These are phyloP conservation scores for Candida coquimbonensis DNA, from an alignment of 805 yeast species.

Conservation along the genomic window DNA sequence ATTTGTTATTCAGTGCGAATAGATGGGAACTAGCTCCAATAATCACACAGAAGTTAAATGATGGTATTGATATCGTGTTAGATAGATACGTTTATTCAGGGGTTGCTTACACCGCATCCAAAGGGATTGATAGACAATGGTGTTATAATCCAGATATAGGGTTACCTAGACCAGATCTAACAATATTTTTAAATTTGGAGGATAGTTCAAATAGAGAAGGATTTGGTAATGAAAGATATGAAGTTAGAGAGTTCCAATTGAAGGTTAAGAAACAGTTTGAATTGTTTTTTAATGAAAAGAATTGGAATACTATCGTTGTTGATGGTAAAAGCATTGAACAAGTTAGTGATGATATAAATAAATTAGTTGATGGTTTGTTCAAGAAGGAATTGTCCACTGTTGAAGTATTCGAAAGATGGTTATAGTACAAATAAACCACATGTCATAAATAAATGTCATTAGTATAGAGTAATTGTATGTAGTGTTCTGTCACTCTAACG, in stretches of 20 bases:
- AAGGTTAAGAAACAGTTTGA: slow-evolving; percentile 59
- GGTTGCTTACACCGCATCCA: slow-evolving; percentile 85
- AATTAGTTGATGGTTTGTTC: slow-evolving; percentile 10
- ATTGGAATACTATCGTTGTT: slow-evolving; percentile 50
- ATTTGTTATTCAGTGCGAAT: slow-evolving; percentile 84
- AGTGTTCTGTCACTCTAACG: slow-evolving; percentile 36
- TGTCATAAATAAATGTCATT: not conserved
- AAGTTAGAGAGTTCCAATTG: slow-evolving; percentile 64
- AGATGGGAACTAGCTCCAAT: slow-evolving; percentile 74
- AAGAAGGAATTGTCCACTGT: not conserved
- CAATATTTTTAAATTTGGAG: slow-evolving; percentile 64
- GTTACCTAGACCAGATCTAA: slow-evolving; percentile 78
- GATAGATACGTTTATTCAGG: slow-evolving; percentile 94
- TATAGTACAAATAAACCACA: too few relatives aligned
- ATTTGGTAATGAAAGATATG: slow-evolving; percentile 94
- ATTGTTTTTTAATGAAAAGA: slow-evolving; percentile 30
- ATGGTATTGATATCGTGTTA: slow-evolving; percentile 57
- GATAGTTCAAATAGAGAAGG: slow-evolving; percentile 53
- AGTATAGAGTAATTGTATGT: not conserved
- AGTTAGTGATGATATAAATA: slow-evolving; percentile 45
- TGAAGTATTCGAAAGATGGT: not conserved
- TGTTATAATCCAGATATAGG: slow-evolving; percentile 77
- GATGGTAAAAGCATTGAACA: slow-evolving; percentile 49
- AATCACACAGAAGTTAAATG: slow-evolving; percentile 37
- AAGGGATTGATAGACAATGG: slow-evolving; percentile 70